Conservation (phyloP, 805 yeast species). For the Maudiozyma barnettii region DNA sequence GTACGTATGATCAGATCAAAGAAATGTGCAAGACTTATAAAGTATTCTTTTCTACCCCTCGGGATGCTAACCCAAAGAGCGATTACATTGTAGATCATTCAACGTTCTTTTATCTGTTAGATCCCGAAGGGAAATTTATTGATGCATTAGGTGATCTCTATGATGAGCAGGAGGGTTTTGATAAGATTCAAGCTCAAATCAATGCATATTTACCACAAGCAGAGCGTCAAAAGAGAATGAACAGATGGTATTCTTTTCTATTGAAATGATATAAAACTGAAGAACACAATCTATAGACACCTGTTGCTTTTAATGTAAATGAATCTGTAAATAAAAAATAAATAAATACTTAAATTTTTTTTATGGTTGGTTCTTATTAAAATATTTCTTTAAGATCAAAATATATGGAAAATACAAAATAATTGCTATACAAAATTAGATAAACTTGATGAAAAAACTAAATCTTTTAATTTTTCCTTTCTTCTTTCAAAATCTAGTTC, state of each 20-base stretch:
- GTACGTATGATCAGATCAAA: conserved; percentile 77
- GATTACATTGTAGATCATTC: conserved; percentile 95
- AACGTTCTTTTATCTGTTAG: conserved; percentile 92
- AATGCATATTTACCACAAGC: conserved; percentile 67
- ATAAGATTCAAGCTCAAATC: conserved; percentile 66
- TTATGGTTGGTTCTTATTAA: background rate
- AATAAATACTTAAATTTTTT: background rate
- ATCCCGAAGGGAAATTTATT: conserved; percentile 89
- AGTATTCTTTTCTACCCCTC: conserved; percentile 95
- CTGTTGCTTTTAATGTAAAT: background rate
- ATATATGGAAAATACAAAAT: too few species aligned
- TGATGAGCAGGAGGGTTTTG: conserved; percentile 65
- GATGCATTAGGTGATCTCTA: conserved; percentile 92
- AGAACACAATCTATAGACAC: too few species aligned
- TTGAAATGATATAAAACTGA: conserved; percentile 8
- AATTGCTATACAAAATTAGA: too few species aligned
- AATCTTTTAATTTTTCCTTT: background rate
- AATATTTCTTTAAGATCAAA: background rate
- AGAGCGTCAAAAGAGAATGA: conserved; percentile 56
- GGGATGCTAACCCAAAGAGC: conserved; percentile 84
- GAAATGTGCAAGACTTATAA: conserved; percentile 77
- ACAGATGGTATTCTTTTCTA: conserved; percentile 43
- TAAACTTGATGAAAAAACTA: too few species aligned
- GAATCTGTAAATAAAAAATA: background rate
- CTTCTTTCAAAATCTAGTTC: conserved; percentile 34